Evolutionary conservation across 2,329 filamentous ascomycete genomes (phyloP).

Genomic region (Calonectria fujianensis): DNA sequence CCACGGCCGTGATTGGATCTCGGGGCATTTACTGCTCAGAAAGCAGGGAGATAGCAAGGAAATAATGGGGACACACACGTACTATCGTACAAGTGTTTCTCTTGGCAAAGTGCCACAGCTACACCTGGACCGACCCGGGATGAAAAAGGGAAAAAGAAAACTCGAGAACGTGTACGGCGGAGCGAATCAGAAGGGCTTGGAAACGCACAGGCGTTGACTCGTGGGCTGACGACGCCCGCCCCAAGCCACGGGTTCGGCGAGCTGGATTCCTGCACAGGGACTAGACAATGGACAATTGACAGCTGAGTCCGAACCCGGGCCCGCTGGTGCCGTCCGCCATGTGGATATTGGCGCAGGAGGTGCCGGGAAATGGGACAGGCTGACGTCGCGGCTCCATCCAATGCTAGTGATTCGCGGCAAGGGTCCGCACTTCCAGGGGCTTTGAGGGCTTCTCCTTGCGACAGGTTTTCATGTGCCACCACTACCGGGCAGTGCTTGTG

Average conservation of each 20-base stretch:
- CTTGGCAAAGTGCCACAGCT: not conserved
- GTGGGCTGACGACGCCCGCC: not conserved
- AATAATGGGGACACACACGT: not conserved
- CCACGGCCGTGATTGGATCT: not conserved
- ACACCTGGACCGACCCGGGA: not conserved
- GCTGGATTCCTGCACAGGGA: not conserved
- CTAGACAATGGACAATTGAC: not conserved
- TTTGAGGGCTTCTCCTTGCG: not conserved
- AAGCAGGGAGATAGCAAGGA: not conserved
- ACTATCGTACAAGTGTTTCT: not conserved
- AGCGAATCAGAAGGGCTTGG: not conserved
- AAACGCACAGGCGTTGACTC: not conserved
- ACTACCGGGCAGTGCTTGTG: not conserved
- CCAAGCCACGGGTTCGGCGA: not conserved
- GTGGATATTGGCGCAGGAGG: not conserved
- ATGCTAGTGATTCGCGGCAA: not conserved
- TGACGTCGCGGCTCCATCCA: not conserved
- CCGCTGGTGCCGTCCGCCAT: not conserved
- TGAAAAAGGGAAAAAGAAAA: not conserved
- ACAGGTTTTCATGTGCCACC: not conserved
- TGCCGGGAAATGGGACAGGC: not conserved
- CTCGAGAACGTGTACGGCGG: not conserved
- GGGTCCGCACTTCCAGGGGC: not conserved
- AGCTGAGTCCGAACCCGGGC: not conserved
- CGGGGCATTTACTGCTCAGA: not conserved